These are phyloP conservation scores for Magnusiomyces fungicola DNA, from an alignment of 1,139 yeast species.

Conservation along the genomic window DNA sequence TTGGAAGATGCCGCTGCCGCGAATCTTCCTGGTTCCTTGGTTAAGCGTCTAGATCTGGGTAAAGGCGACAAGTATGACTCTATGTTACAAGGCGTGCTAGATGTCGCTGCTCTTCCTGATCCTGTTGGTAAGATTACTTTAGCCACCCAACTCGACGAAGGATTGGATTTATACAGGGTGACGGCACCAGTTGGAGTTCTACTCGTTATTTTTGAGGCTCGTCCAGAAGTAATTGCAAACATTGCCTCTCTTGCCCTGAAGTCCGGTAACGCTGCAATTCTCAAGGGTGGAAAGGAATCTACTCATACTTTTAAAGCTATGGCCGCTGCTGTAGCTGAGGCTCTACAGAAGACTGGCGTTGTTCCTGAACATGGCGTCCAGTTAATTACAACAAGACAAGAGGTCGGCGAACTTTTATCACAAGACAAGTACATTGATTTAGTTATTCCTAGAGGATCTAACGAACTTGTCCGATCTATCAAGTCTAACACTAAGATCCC, in stretches of 20 bases:
- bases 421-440: slow-evolving; percentile 90
- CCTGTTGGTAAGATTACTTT: slow-evolving; percentile 84
- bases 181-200: slow-evolving; percentile 94
- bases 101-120: slow-evolving; percentile 80
- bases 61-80: slow-evolving; percentile 80
- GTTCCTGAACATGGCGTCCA: slow-evolving; percentile 71
- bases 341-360: slow-evolving; percentile 50
- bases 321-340: slow-evolving; percentile 60
- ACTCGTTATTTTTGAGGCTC: slow-evolving; percentile 85
- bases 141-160: slow-evolving; percentile 81
- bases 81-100: slow-evolving; percentile 91
- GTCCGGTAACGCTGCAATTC: slow-evolving; percentile 85
- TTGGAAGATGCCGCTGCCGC: slow-evolving; percentile 57
- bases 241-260: slow-evolving; percentile 92
- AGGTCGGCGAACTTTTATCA: slow-evolving; percentile 71
- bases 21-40: slow-evolving; percentile 57
- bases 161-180: slow-evolving; percentile 68
- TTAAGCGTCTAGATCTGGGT: slow-evolving; percentile 77
- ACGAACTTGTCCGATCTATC: slow-evolving; percentile 77
- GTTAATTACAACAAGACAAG: slow-evolving; percentile 80
- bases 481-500: slow-evolving; percentile 88
- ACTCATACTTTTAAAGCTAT: slow-evolving; percentile 74
- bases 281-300: slow-evolving; percentile 96
- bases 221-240: slow-evolving; percentile 98
- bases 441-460: slow-evolving; percentile 96